Base-by-base conservation (phyloP, 2,329 filamentous ascomycete species). In the Lasiodiplodia citricola region DNA sequence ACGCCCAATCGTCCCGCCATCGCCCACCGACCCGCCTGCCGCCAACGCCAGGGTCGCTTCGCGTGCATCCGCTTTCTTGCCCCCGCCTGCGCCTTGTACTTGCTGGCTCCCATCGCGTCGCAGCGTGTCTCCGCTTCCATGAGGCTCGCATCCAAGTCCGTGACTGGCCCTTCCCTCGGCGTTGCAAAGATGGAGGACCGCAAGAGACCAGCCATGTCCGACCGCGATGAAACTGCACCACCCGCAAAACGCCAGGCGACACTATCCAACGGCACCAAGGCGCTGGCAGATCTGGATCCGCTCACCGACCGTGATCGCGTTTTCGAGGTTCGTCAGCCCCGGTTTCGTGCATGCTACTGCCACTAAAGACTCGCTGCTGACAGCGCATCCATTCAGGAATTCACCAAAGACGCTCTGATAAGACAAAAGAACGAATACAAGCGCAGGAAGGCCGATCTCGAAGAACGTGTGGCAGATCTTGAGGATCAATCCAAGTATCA, bases 401-500 rank as follows among this genome's bases (percentile, higher is more conserved):
- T 92, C 76, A 92, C 95, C 82, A 99, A 98, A 83, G 96, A 97
- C 84, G 96, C 96, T 72, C 97, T 99, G 79, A 91, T 92, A 76
- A 93, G 96, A 69, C 95, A 97, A 83, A 97, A 99, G 94, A 92
- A 94, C 78, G 96, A 98, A 82, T 97, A 97, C 82, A 97, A 97
- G 82, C 90, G 96, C 74, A 93, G 97, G 79, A 94, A 94, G 78
- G 86, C 87, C 69, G 92, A 91, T 51, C 84, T 96, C 71, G 94
- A 98, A 83, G 85, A 88, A 69, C 92, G 92, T 76, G 84, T 97
- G 70, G 91, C 91, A 77, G 92, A 97, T 72, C 84, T 96, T 71
- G 88, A 92, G 72, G 94, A 93, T 78, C 88, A 89, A 76, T 88
- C 92, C 37, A 86, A 88, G 71, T 90, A 96, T 80, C 93, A 98